These are phyloP conservation scores for Triticum dicoccoides DNA, from an alignment of 176 grass and related monocot genomes.

Conservation along the genomic window DNA sequence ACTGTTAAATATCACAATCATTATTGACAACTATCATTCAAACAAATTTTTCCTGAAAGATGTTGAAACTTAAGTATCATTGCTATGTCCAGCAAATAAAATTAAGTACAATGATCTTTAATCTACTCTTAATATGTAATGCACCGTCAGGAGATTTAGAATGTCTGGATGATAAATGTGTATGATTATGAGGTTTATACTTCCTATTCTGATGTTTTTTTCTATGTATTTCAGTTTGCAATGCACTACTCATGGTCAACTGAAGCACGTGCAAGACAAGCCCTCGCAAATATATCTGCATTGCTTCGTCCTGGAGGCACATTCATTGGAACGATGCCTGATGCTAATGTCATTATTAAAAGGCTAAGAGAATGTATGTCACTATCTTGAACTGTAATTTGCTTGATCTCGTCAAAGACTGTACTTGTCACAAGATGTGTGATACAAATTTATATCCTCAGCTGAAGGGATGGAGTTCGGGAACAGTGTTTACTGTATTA, in stretches of 20 bases:
- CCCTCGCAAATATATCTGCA: slow-evolving; percentile 81
- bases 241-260: slow-evolving; percentile 98
- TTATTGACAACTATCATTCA: neutral
- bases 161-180: neutral
- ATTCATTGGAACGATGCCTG: slow-evolving; percentile 94
- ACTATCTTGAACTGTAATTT: slow-evolving; percentile 22
- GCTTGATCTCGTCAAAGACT: slow-evolving; percentile 6
- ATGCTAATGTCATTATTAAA: slow-evolving; percentile 95
- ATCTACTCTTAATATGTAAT: neutral
- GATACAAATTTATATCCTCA: slow-evolving; percentile 37
- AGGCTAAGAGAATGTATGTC: slow-evolving; percentile 71
- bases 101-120: neutral
- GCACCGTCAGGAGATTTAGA: too few species aligned
- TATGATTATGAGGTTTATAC: slow-evolving; percentile 1
- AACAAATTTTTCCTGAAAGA: neutral
- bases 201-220: slow-evolving; percentile 11
- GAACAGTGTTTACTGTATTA: slow-evolving; percentile 86
- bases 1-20: neutral
- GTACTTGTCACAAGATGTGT: slow-evolving; percentile 4
- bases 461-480: slow-evolving; percentile 96
- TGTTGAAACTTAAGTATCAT: neutral
- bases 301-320: slow-evolving; percentile 87
- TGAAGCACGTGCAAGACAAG: slow-evolving; percentile 85
- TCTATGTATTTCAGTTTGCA: slow-evolving; percentile 69
- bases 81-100: slow-evolving; percentile 12